Conservation (phyloP, 2,329 filamentous ascomycete genomes). For the Talaromyces sp. region DNA sequence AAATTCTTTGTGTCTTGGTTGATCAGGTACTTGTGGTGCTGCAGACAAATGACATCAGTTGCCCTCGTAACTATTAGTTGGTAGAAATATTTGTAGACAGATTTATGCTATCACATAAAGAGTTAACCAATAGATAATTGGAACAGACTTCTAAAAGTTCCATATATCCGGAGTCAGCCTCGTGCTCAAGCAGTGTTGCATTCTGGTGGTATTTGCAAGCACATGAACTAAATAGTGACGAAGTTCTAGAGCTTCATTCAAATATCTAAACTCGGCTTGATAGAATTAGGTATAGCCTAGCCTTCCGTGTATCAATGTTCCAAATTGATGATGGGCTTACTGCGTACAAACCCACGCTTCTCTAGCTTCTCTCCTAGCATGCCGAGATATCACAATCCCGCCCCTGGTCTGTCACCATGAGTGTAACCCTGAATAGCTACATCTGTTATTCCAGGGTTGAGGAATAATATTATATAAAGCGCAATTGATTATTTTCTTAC, state of each 20-base stretch:
- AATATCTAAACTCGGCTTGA: not conserved
- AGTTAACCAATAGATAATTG: not conserved
- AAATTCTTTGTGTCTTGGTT: not conserved
- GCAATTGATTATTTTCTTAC: not conserved
- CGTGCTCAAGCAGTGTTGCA: not conserved
- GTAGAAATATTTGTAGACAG: too few relatives aligned
- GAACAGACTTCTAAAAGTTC: not conserved
- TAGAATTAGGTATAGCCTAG: not conserved
- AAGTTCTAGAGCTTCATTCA: not conserved
- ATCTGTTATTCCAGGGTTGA: not conserved
- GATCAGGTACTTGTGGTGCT: not conserved
- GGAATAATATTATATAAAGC: not conserved
- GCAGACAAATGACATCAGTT: not conserved
- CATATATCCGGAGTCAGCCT: not conserved
- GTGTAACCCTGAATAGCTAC: constrained; percentile 1
- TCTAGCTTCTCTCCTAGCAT: not conserved
- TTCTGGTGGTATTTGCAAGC: not conserved
- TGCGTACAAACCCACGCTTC: not conserved
- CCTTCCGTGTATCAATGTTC: not conserved
- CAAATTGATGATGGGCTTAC: not conserved
- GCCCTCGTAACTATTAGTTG: not conserved
- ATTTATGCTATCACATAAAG: not conserved
- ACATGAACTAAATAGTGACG: not conserved
- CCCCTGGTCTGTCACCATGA: not conserved
- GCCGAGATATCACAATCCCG: not conserved